Percentiles rank a stretch among this genome's conserved stretches.
Conservation (phyloP, 495 filamentous ascomycete species). For the Hypoxylon fragiforme region DNA sequence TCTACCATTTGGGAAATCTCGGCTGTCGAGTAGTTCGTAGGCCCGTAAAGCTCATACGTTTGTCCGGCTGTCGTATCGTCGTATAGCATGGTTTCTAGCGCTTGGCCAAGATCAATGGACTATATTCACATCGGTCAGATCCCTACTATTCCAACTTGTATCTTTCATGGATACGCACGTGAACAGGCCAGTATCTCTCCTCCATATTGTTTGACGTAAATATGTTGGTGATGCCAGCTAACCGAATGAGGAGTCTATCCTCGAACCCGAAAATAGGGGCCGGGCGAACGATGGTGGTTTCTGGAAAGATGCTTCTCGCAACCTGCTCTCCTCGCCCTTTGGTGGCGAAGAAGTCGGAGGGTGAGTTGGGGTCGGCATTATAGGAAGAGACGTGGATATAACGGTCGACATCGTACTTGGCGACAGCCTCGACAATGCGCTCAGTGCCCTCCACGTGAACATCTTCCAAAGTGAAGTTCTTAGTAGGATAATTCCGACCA, state of each 20-base stretch:
- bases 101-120: slow-evolving; percentile 85
- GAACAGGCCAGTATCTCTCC: slow-evolving; percentile 88
- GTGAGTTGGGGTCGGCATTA: slow-evolving; percentile 80
- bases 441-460: slow-evolving; percentile 94
- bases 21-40: slow-evolving; percentile 85
- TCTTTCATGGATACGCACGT: slow-evolving; percentile 63
- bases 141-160: background rate
- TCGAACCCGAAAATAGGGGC: slow-evolving; percentile 94
- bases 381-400: slow-evolving; percentile 97
- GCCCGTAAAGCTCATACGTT: slow-evolving; percentile 94
- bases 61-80: slow-evolving; percentile 87
- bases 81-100: slow-evolving; percentile 83
- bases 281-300: slow-evolving; percentile 96
- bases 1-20: slow-evolving; percentile 89
- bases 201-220: slow-evolving; percentile 91
- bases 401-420: slow-evolving; percentile 97
- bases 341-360: slow-evolving; percentile 84
- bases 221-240: slow-evolving; percentile 76
- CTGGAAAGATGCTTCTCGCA: slow-evolving; percentile 88
- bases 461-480: slow-evolving; percentile 93
- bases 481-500: slow-evolving; percentile 92
- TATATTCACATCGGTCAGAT: slow-evolving; percentile 46
- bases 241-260: slow-evolving; percentile 84
- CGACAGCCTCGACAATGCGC: slow-evolving; percentile 91
- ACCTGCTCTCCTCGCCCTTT: slow-evolving; percentile 87